Conservation (phyloP, 257 asterid genomes). For the Fraxinus americana region DNA sequence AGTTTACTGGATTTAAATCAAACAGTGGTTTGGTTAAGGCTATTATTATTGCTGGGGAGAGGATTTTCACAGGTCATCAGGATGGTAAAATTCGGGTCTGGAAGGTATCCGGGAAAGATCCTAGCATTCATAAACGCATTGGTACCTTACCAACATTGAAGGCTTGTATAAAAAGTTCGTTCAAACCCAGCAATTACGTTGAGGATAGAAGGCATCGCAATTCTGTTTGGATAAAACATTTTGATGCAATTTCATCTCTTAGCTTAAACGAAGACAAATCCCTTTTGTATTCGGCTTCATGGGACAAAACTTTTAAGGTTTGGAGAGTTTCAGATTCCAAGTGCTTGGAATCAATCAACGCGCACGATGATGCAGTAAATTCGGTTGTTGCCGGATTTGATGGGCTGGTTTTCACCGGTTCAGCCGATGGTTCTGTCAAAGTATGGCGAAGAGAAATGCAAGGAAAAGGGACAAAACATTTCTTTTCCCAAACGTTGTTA, state of each 20-base stretch:
- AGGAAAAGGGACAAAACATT: conserved; percentile 81
- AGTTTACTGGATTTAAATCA: conserved; percentile 78
- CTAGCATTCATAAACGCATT: conserved; percentile 61
- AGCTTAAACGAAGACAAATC: conserved; percentile 70
- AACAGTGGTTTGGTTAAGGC: conserved; percentile 90
- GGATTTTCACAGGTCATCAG: conserved; percentile 87
- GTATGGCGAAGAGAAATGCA: conserved; percentile 82
- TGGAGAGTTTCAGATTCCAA: conserved; percentile 70
- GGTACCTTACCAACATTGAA: conserved; percentile 79
- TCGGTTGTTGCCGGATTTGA: conserved; percentile 75
- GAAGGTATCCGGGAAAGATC: conserved; percentile 69
- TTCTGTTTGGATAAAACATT: conserved; percentile 73
- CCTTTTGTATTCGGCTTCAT: conserved; percentile 76
- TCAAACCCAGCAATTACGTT: conserved; percentile 70
- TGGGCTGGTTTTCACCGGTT: conserved; percentile 77
- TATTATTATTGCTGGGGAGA: conserved; percentile 71
- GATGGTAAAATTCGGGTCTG: conserved; percentile 91
- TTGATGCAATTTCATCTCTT: conserved; percentile 83
- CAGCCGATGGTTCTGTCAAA: conserved; percentile 88
- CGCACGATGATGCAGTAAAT: conserved; percentile 92
- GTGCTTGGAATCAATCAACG: conserved; percentile 76
- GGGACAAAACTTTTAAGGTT: conserved; percentile 84
- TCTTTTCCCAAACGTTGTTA: conserved; percentile 63
- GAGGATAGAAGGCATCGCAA: conserved; percentile 50
- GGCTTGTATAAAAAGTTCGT: conserved; percentile 69